Base-by-base conservation (phyloP, 1,284 basidiomycete genomes). In the Marasmius oreades region DNA sequence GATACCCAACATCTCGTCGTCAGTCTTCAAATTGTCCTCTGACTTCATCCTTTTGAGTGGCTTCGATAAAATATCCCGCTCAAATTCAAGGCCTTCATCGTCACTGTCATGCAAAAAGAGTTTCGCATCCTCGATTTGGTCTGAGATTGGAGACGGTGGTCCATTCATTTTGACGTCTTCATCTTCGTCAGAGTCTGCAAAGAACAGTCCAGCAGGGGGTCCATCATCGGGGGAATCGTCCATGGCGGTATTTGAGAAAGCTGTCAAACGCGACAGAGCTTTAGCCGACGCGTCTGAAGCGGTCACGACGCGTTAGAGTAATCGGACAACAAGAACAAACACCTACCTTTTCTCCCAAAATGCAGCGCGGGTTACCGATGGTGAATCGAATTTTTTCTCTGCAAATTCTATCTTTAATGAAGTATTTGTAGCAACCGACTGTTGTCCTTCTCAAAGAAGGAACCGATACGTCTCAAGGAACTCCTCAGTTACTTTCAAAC, bases 391-490 rank as follows among this genome's bases (percentile, higher is more conserved):
- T 58, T 8, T 26, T 37, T 37, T 26, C 12, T 3, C 20, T 44
- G 20, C 14, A n/a, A 26, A 31, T 14, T 50, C 8, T 18, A n/a
- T 55, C 42, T 62, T 72, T 4, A 43, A 70, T 61, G 7, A 2
- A 16, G 37, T 61, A 37, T 58, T 51, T 51, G 24, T 61, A 95
- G 93, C 93, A 95, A 93, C 93, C 93, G 5, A 95, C 93, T 45
- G 92, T 95, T 55, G 90, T 96, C 70, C 89, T 96, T 74, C 85
- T 96, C 43, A 83, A 90, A 69, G 93, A 98, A 80, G 96, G 95
- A 68, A 98, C 95, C 62, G 96, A 98, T 74, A 88, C 92, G 8
- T 98, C 95, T 16, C 96, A 98, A 76, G 96, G 96, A 68, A 94
- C 88, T 61, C 86, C 88, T 10, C 96, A 99, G 74, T 77, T 98